Evolutionary conservation across 441 rosid species (phyloP), one percentile per base, ranked within the genome.

Genomic region (Aquilaria agallochum): DNA sequence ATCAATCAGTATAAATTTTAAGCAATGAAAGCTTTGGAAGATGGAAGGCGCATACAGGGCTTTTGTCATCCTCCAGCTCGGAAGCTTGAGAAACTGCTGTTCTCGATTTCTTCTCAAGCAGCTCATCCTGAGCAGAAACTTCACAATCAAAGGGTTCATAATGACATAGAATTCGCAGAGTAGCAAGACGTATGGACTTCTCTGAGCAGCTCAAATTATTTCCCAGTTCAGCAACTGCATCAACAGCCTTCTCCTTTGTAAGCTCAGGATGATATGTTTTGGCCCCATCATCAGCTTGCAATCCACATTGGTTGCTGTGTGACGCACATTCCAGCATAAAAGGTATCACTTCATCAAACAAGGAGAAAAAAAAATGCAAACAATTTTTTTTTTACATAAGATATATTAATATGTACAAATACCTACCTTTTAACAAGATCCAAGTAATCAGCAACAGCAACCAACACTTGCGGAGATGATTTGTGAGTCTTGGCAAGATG

Each of bases 111-210:
- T 75, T 79, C 73, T 66, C 75, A 34, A 79, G 73, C 42, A 65
- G 79, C 68, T 70, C 83, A 72, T 85, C 82, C 15, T 68, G 53
- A 7, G 60, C 33, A 66, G 69, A 74, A 34, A 55, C 65, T 68
- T 65, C 70, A 67, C 59, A 56, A 32, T 64, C 58, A 47, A 62
- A 59, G 52, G 77, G 75, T 67, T 82, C 89, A 70, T 78, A 83
- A 70, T 92, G 96, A 76, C 84, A 87, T 81, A 92, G 76, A 74
- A 92, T 83, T 80, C 78, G 84, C 58, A 95, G 79, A 62, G 94
- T 92, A 68, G 87, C 32, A 74, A 84, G 72, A 34, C 97, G 96
- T 70, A 90, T 78, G 45, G 55, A 70, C 85, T 87, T 90, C 75
- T 84, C 82, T 47, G 87, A 68, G 67, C 83, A 86, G 70, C 87